Conservation (phyloP, 106 monocot species). For the Dendrobium chrysotoxum region DNA sequence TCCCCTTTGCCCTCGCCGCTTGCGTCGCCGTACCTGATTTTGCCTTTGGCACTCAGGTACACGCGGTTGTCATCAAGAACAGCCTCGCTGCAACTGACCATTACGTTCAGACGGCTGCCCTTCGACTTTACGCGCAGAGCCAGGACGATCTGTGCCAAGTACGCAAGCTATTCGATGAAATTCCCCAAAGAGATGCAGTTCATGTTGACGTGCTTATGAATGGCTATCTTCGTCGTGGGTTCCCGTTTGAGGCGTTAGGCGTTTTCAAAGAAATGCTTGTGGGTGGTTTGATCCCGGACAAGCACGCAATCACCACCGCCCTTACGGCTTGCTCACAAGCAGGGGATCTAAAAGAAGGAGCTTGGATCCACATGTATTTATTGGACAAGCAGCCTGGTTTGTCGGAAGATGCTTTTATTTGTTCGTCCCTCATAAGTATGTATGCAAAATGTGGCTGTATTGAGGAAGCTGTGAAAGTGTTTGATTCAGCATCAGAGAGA, state of each 20-base stretch:
- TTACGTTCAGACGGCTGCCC: constrained; percentile 44
- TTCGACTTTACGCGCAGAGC: constrained; percentile 25
- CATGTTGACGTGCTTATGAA: constrained; percentile 65
- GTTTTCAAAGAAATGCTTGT: constrained; percentile 24
- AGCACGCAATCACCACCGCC: constrained; percentile 36
- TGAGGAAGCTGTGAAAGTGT: constrained; percentile 26
- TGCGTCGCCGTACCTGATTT: constrained; percentile 15
- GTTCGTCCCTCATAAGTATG: constrained; percentile 55
- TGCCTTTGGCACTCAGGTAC: constrained; percentile 40
- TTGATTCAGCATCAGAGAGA: constrained; percentile 22
- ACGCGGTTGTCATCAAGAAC: constrained; percentile 32
- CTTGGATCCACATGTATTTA: constrained; percentile 37
- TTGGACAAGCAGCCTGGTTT: not conserved
- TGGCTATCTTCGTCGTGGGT: constrained; percentile 19
- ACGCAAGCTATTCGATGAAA: constrained; percentile 46
- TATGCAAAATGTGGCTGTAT: constrained; percentile 65
- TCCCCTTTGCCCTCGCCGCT: constrained; percentile 47
- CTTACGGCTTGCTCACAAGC: constrained; percentile 51
- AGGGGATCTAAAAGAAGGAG: constrained; percentile 33
- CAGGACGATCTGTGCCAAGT: constrained; percentile 5
- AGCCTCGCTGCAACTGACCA: constrained; percentile 45
- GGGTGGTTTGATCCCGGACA: constrained; percentile 18
- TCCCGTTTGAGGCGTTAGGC: constrained; percentile 15
- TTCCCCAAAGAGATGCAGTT: constrained; percentile 25
- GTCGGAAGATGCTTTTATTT: constrained; percentile 24